A percentile compares a stretch with the other conserved stretches of the same genome.
Conservation (phyloP, 495 filamentous ascomycete species). For the Thermothielavioides terrestris region DNA sequence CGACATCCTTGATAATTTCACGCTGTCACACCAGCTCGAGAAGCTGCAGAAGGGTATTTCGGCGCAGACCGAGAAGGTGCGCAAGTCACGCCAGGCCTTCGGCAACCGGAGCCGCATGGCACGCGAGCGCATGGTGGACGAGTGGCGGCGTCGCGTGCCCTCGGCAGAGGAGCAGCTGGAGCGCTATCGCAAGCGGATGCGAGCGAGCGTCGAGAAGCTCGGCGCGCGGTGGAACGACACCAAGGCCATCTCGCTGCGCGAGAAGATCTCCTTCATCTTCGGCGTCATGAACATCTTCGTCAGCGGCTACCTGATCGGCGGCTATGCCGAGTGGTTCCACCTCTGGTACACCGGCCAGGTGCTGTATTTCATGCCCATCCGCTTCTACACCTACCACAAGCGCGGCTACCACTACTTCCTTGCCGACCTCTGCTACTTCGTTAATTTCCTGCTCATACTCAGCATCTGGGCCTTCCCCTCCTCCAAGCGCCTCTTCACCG, state of each 20-base stretch:
- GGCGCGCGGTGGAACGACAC: slow-evolving; percentile 80
- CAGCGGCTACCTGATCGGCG: slow-evolving; percentile 87
- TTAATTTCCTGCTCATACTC: slow-evolving; percentile 77
- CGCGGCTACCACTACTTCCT: slow-evolving; percentile 95
- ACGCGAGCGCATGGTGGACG: slow-evolving; percentile 69
- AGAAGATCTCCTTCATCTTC: slow-evolving; percentile 93
- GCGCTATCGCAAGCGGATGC: slow-evolving; percentile 81
- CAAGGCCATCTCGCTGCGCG: slow-evolving; percentile 75
- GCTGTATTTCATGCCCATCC: slow-evolving; percentile 91
- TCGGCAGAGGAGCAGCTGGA: slow-evolving; percentile 88
- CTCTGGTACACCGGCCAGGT: slow-evolving; percentile 84
- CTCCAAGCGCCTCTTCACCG: slow-evolving; percentile 87
- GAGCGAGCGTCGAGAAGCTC: slow-evolving; percentile 75
- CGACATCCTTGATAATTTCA: slow-evolving; percentile 88
- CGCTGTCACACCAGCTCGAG: slow-evolving; percentile 79
- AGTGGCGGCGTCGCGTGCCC: slow-evolving; percentile 75
- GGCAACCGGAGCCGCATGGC: slow-evolving; percentile 38
- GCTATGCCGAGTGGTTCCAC: slow-evolving; percentile 77
- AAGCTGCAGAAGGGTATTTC: slow-evolving; percentile 72
- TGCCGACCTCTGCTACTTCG: slow-evolving; percentile 95
- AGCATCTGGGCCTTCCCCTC: slow-evolving; percentile 84
- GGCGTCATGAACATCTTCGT: slow-evolving; percentile 96
- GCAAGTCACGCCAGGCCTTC: slow-evolving; percentile 69
- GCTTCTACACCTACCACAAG: slow-evolving; percentile 81
- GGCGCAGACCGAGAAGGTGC: slow-evolving; percentile 76